Evolutionary conservation across 2,329 filamentous ascomycete species (phyloP).

Genomic region (Cladosporium austrohemisphaericum): DNA sequence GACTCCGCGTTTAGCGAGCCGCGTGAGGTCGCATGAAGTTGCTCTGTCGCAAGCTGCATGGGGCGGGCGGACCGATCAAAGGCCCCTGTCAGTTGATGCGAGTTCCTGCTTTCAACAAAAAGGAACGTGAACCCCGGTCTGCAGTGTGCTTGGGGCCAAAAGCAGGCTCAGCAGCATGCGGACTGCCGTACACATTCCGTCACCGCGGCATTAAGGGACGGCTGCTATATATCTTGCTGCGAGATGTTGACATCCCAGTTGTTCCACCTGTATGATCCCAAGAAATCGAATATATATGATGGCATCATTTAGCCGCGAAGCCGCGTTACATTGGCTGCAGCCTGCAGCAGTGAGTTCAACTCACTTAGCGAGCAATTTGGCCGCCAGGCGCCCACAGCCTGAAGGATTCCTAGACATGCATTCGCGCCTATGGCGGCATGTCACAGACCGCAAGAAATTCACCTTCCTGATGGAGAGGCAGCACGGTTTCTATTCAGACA

Average conservation of each 20-base stretch:
- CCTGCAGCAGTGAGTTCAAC: too few species aligned
- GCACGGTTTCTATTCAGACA: too few species aligned
- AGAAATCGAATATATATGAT: conserved; percentile 1
- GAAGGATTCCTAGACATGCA: neutral
- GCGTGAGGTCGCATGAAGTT: neutral
- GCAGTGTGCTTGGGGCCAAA: too few species aligned
- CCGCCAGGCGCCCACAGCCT: too few species aligned
- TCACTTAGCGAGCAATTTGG: too few species aligned
- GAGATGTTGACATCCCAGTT: conserved; percentile 3
- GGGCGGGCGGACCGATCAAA: conserved; percentile 4
- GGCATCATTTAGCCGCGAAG: conserved; percentile 9
- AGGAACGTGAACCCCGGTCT: too few species aligned
- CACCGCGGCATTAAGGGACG: neutral
- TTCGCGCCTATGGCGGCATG: neutral
- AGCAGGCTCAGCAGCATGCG: too few species aligned
- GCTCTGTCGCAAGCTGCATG: neutral
- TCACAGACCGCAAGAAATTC: too few species aligned
- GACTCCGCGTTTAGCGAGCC: neutral
- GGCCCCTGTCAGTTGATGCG: conserved; percentile 7
- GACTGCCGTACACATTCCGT: neutral
- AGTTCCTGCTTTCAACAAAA: neutral
- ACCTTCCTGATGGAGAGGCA: too few species aligned
- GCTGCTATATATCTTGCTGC: neutral
- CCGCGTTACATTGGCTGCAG: neutral
- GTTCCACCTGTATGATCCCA: neutral